Conservation (phyloP, 2,329 filamentous ascomycete species). For the Sphaerostilbella broomeana region DNA sequence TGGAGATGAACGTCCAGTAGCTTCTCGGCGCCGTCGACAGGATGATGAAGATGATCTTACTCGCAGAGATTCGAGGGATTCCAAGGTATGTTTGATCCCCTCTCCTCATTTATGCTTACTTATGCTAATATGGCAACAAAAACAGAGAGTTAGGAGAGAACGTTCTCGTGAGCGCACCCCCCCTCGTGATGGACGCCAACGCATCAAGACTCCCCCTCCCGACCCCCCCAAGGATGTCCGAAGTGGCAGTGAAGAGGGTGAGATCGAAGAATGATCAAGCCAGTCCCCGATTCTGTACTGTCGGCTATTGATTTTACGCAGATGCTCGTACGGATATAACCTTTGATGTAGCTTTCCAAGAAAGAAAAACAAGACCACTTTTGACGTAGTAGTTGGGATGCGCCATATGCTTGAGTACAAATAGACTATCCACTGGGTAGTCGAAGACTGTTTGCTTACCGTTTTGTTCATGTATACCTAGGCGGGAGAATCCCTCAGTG, state of each 20-base stretch:
- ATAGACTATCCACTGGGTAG: no score
- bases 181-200: slow-evolving; percentile 48
- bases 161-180: slow-evolving; percentile 55
- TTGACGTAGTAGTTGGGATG: slow-evolving; percentile 8
- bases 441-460: no score
- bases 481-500: no score
- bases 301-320: slow-evolving; percentile 1
- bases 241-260: slow-evolving; percentile 88
- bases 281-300: neutral
- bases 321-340: neutral
- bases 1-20: slow-evolving; percentile 63
- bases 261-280: slow-evolving; percentile 67
- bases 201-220: slow-evolving; percentile 43
- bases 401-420: no score
- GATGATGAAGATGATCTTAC: slow-evolving; percentile 69
- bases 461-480: no score
- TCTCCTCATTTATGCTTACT: no score
- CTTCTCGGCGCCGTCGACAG: slow-evolving; percentile 66
- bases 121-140: neutral
- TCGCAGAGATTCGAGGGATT: slow-evolving; percentile 57
- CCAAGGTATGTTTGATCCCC: slow-evolving; percentile 48
- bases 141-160: slow-evolving; percentile 53
- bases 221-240: slow-evolving; percentile 44
- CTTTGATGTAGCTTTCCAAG: slow-evolving; percentile 6
- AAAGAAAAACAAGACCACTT: no score